Percentiles rank a stretch among this genome's conserved stretches.
These are phyloP conservation scores for Dicorynia guianensis DNA, from an alignment of 306 rosid genomes.

Conservation along the genomic window DNA sequence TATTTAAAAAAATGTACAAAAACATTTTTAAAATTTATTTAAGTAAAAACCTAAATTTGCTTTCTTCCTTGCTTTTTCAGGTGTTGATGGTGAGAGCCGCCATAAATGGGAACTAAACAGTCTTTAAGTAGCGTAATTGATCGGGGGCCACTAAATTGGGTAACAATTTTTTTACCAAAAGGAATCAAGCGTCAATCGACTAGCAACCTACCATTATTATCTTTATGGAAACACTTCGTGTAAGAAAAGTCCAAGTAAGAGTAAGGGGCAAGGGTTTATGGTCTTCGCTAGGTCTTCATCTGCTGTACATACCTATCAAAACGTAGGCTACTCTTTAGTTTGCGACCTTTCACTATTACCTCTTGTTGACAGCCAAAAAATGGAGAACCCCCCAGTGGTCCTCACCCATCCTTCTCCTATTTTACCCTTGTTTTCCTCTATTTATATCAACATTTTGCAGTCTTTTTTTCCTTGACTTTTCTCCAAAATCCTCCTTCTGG, in stretches of 20 bases:
- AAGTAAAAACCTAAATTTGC: not conserved
- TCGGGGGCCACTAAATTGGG: constrained; percentile 27
- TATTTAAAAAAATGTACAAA: too few relatives aligned
- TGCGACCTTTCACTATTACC: constrained; percentile 38
- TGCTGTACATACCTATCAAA: constrained; percentile 35
- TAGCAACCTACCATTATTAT: constrained; percentile 30
- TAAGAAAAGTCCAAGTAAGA: constrained; percentile 38
- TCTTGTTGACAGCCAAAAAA: constrained; percentile 36
- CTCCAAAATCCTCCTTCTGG: constrained; percentile 26
- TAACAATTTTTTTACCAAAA: not conserved
- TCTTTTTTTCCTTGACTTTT: constrained; percentile 41
- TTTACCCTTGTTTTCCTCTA: constrained; percentile 29
- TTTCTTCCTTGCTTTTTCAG: not conserved
- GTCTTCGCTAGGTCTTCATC: constrained; percentile 44
- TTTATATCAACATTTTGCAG: constrained; percentile 29
- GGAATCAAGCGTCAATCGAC: constrained; percentile 23
- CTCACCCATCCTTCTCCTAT: constrained; percentile 44
- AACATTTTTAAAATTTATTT: not conserved
- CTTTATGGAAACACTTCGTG: constrained; percentile 15
- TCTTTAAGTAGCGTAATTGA: constrained; percentile 17
- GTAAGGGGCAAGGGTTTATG: constrained; percentile 1
- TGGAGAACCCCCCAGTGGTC: constrained; percentile 60
- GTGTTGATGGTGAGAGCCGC: constrained; percentile 36
- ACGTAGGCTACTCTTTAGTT: constrained; percentile 31
- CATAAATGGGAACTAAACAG: constrained; percentile 17